phyloP scores from a whole-genome alignment of 805 yeast species.

The Grigorovia transvaalensis region DNA sequence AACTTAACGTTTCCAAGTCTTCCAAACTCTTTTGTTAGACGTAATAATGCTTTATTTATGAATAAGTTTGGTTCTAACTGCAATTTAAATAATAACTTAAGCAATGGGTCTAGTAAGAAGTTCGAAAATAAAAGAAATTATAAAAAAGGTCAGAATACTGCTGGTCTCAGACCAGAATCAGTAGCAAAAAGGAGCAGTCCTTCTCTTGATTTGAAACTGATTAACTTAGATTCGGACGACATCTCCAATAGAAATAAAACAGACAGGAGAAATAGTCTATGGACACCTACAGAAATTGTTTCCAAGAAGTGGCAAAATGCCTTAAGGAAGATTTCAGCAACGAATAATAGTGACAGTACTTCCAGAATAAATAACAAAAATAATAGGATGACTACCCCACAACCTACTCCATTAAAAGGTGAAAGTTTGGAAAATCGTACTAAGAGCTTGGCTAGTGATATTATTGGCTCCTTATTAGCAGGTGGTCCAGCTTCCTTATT shows the following conservation, averaged over 20 bases:
- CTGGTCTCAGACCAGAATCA: background rate
- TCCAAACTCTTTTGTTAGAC: slow-evolving; percentile 19
- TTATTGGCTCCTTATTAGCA: slow-evolving; percentile 44
- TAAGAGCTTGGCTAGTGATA: slow-evolving; percentile 30
- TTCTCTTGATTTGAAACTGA: background rate
- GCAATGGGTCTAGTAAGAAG: background rate
- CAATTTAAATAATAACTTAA: background rate
- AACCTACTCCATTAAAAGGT: background rate
- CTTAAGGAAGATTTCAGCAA: background rate
- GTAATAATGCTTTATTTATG: background rate
- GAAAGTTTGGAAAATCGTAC: slow-evolving; percentile 1
- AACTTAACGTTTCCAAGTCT: slow-evolving; percentile 24
- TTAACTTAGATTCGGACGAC: background rate
- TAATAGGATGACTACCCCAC: background rate
- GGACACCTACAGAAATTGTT: background rate
- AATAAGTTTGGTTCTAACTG: no score
- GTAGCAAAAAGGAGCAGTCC: background rate
- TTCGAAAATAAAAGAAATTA: background rate
- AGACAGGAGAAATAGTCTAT: background rate
- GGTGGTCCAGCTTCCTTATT: slow-evolving; percentile 70
- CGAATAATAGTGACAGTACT: background rate
- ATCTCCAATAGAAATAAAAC: background rate
- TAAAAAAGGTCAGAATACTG: background rate
- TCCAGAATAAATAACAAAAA: background rate
- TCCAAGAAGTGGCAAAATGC: background rate